These are phyloP conservation scores for Podospora bellae-mahoneyi DNA, from an alignment of 495 filamentous ascomycete species.

Conservation along the genomic window DNA sequence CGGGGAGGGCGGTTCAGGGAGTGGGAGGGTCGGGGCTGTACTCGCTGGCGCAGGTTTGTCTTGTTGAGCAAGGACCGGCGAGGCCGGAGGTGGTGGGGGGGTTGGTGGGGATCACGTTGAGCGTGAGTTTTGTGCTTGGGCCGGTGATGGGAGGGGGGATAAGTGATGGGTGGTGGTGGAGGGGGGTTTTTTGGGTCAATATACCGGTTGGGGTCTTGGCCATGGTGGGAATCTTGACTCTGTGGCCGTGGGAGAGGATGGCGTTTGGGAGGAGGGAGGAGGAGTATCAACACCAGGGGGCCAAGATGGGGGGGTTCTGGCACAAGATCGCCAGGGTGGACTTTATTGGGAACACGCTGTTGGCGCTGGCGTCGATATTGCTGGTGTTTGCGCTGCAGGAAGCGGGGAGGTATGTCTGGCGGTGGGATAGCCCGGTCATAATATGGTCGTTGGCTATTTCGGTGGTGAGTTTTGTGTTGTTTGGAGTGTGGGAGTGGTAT, in stretches of 20 bases:
- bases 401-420: slow-evolving; percentile 45
- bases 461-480: slow-evolving; percentile 44
- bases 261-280: background rate
- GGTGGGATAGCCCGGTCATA: slow-evolving; percentile 46
- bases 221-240: slow-evolving; percentile 55
- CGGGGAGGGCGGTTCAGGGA: slow-evolving; percentile 59
- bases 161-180: slow-evolving; percentile 58
- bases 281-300: slow-evolving; percentile 19
- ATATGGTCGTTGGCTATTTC: slow-evolving; percentile 43
- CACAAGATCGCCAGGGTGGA: slow-evolving; percentile 47
- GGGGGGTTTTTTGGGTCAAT: slow-evolving; percentile 73
- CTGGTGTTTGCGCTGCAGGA: slow-evolving; percentile 59
- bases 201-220: slow-evolving; percentile 57
- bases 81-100: slow-evolving; percentile 45
- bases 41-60: slow-evolving; percentile 52
- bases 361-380: slow-evolving; percentile 54
- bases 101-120: slow-evolving; percentile 43
- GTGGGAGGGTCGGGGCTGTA: slow-evolving; percentile 60
- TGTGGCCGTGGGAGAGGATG: slow-evolving; percentile 37
- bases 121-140: slow-evolving; percentile 52
- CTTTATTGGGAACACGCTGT: slow-evolving; percentile 53
- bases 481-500: slow-evolving; percentile 46
- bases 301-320: slow-evolving; percentile 17
- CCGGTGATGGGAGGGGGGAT: slow-evolving; percentile 69
- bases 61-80: slow-evolving; percentile 53